Conservation (phyloP, 2,329 filamentous ascomycete genomes). For the Beauveria sp. region DNA sequence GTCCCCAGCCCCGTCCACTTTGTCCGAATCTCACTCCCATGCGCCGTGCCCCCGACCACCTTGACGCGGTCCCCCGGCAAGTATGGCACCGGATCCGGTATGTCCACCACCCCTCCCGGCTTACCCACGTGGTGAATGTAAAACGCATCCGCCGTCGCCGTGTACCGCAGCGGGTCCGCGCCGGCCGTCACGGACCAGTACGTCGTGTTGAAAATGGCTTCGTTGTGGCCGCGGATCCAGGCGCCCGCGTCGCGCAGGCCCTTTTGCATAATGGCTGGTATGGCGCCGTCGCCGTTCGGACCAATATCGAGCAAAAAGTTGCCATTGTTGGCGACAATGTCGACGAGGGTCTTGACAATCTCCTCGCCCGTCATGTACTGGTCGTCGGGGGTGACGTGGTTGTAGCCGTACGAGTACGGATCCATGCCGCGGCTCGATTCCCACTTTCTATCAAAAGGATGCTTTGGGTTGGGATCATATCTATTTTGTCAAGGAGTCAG, state of each 20-base stretch:
- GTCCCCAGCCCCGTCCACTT: slow-evolving; percentile 14
- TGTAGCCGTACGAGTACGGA: slow-evolving; percentile 52
- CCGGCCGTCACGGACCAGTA: slow-evolving; percentile 44
- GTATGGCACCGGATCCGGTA: slow-evolving; percentile 38
- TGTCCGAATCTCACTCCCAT: slow-evolving; percentile 17
- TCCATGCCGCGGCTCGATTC: slow-evolving; percentile 54
- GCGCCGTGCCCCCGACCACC: slow-evolving; percentile 29
- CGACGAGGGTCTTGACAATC: slow-evolving; percentile 40
- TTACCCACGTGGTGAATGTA: slow-evolving; percentile 39
- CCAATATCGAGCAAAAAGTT: slow-evolving; percentile 51
- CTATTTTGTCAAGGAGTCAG: background rate
- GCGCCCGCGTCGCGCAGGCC: slow-evolving; percentile 41
- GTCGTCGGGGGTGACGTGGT: slow-evolving; percentile 40
- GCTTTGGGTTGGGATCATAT: slow-evolving; percentile 8
- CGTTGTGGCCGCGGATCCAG: slow-evolving; percentile 46
- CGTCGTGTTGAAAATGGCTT: slow-evolving; percentile 50
- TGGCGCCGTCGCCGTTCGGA: slow-evolving; percentile 45
- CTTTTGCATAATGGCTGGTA: slow-evolving; percentile 39
- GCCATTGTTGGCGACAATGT: slow-evolving; percentile 47
- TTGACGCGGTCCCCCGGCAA: slow-evolving; percentile 38
- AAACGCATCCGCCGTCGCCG: slow-evolving; percentile 43
- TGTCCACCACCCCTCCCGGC: slow-evolving; percentile 26
- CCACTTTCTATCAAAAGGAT: slow-evolving; percentile 39
- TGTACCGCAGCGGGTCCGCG: slow-evolving; percentile 39
- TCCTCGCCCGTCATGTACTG: slow-evolving; percentile 45